Evolutionary conservation across 2,329 filamentous ascomycete species (phyloP).

Genomic region (Calonectria pteridis): DNA sequence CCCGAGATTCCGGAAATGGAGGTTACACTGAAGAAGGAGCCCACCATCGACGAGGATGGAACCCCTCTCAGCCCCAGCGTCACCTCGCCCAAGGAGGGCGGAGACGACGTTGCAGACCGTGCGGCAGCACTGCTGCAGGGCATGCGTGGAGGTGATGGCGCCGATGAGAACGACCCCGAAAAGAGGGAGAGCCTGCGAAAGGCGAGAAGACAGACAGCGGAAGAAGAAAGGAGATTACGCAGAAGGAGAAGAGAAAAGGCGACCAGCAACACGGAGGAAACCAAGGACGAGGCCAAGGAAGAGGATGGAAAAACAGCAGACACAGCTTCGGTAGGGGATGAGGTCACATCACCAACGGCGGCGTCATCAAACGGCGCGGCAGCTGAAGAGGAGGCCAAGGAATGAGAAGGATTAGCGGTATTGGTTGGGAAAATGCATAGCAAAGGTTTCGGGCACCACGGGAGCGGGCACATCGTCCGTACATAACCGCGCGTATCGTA

Average conservation of each 20-base stretch:
- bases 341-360: constrained; percentile 37
- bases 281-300: constrained; percentile 39
- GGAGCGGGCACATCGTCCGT: constrained; percentile 30
- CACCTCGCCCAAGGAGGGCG: constrained; percentile 59
- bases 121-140: constrained; percentile 88
- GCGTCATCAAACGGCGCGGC: constrained; percentile 30
- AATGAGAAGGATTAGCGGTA: constrained; percentile 33
- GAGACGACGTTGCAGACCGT: constrained; percentile 85
- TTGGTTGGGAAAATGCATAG: constrained; percentile 39
- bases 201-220: constrained; percentile 76
- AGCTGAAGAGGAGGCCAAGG: constrained; percentile 35
- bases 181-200: constrained; percentile 72
- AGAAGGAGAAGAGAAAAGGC: constrained; percentile 76
- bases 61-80: constrained; percentile 65
- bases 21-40: constrained; percentile 50
- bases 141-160: constrained; percentile 76
- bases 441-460: constrained; percentile 38
- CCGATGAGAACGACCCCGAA: constrained; percentile 62
- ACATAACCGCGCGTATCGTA: constrained; percentile 47
- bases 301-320: constrained; percentile 33
- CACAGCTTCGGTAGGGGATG: constrained; percentile 30
- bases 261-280: constrained; percentile 49
- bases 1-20: constrained; percentile 72
- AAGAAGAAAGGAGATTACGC: constrained; percentile 79
- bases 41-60: constrained; percentile 61